Evolutionary conservation across 2,329 filamentous ascomycete species (phyloP), one percentile per base, ranked within the genome.

Genomic region (Cadophora malorum): DNA sequence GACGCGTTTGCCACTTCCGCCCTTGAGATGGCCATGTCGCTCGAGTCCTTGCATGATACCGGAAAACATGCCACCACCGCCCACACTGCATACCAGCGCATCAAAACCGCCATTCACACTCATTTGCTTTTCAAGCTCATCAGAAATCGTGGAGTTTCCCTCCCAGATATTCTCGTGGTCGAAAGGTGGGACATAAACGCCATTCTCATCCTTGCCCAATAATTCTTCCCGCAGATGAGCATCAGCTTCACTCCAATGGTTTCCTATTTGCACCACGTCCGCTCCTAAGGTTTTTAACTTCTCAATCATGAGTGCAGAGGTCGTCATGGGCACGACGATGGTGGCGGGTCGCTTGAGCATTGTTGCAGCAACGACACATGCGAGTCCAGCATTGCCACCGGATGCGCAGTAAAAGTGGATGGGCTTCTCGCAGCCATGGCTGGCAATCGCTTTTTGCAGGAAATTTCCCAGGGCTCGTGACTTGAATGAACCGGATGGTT

Each of bases 401-500:
- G 88, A 92, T 16, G 90, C 91, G 76, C 86, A 91, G 82, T 92
- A 96, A 84, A 96, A 95, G 81, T 92, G 91, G 4, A 84, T 47
- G 19, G 72, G 67, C 52, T 69, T 70, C 7, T 21, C 16, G 31
- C 68, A 53, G 14, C 66, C 62, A n/a, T 72, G 68, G 9, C 56
- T 31, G n/a, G 53, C 19, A 66, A 80, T 76, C 65, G 83, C 78
- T 73, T 83, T 81, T 63, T 89, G 83, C 77, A 93, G 89, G 77
- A 91, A 85, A 78, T 91, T 87, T 61, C 92, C 91, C 69, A 95
- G 87, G 35, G 91, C 92, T 72, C 88, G 86, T 58, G 91, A 94
- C 79, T 96, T 96, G 87, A 96, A 97, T 49, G 91, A 94, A 71
- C 91, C 91, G 25, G 90, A 91, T 4, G 93, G 93, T 76, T 97